Percentiles rank a stretch among this genome's conserved stretches.
Evolutionary conservation across 139 green algal genomes (phyloP).

Genomic region (Yamagishiella unicocca): DNA sequence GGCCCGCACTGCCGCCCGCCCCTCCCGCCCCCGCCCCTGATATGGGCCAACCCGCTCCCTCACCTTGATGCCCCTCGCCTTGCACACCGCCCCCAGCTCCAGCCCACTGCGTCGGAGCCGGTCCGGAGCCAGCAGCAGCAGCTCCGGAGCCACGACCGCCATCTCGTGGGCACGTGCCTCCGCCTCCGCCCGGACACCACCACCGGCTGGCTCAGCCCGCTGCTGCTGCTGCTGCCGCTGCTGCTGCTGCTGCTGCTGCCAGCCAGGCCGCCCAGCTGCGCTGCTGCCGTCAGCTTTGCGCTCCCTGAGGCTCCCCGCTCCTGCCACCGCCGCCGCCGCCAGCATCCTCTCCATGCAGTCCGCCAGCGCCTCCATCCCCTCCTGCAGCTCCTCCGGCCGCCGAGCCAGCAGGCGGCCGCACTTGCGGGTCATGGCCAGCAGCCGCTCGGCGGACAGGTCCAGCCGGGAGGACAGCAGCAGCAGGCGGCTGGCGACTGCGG

Average conservation of each 20-base stretch:
- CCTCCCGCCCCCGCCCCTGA: too few species aligned
- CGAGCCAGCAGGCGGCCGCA: constrained; percentile 47
- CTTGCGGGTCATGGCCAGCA: constrained; percentile 34
- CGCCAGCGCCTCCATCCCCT: constrained; percentile 17
- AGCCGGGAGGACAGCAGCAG: constrained; percentile 45
- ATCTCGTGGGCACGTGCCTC: constrained; percentile 25
- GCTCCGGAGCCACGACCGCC: constrained; percentile 31
- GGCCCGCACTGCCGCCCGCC: too few species aligned
- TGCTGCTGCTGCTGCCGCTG: background rate
- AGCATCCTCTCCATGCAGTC: constrained; percentile 8
- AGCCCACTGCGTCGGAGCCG: constrained; percentile 13
- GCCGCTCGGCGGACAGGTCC: background rate
- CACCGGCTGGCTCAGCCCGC: background rate
- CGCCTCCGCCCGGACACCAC: background rate
- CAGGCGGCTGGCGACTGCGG: constrained; percentile 39
- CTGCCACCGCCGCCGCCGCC: background rate
- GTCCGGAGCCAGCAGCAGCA: constrained; percentile 39
- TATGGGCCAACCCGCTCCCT: background rate
- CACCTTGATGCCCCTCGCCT: constrained; percentile 42
- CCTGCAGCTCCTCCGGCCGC: constrained; percentile 19
- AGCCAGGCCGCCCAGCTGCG: background rate
- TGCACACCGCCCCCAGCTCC: constrained; percentile 41
- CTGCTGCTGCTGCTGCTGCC: background rate
- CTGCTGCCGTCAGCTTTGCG: background rate
- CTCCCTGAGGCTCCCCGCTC: background rate